Evolutionary conservation across 1,284 basidiomycete genomes (phyloP).

Genomic region (Ceratobasidium theobromae): DNA sequence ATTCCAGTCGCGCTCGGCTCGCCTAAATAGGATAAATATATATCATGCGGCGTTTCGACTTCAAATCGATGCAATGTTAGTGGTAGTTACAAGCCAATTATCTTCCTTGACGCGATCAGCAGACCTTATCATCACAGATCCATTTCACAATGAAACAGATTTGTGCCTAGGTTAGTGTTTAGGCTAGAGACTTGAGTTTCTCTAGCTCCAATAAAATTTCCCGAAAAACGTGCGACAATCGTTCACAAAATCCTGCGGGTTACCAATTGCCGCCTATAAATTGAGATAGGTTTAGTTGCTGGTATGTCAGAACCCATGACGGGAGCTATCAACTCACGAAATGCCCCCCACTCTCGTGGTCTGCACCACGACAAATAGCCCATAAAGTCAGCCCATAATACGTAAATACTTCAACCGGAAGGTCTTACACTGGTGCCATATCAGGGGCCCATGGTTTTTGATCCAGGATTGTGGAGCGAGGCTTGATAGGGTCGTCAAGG

Average conservation of each 20-base stretch:
- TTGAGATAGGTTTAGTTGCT: background rate
- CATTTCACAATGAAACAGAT: background rate
- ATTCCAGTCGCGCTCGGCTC: too few species aligned
- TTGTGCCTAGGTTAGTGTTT: too few species aligned
- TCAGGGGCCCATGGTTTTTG: background rate
- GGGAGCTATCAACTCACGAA: slow-evolving; percentile 7
- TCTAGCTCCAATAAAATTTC: background rate
- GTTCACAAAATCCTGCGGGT: background rate
- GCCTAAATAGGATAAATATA: too few species aligned
- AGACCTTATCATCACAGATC: too few species aligned
- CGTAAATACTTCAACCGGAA: too few species aligned
- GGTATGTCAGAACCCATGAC: background rate
- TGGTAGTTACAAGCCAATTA: too few species aligned
- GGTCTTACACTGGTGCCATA: slow-evolving; percentile 12
- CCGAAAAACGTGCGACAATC: slow-evolving; percentile 9
- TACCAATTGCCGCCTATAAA: background rate
- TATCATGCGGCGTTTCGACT: too few species aligned
- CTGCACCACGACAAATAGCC: background rate
- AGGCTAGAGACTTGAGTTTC: background rate
- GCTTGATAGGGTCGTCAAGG: background rate
- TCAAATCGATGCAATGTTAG: too few species aligned
- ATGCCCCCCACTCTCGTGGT: slow-evolving; percentile 5
- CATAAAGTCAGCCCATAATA: background rate
- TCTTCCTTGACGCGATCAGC: too few species aligned
- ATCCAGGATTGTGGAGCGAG: slow-evolving; percentile 16